Evolutionary conservation across 306 rosid species (phyloP).

Genomic region (Mimosa bimucronata): DNA sequence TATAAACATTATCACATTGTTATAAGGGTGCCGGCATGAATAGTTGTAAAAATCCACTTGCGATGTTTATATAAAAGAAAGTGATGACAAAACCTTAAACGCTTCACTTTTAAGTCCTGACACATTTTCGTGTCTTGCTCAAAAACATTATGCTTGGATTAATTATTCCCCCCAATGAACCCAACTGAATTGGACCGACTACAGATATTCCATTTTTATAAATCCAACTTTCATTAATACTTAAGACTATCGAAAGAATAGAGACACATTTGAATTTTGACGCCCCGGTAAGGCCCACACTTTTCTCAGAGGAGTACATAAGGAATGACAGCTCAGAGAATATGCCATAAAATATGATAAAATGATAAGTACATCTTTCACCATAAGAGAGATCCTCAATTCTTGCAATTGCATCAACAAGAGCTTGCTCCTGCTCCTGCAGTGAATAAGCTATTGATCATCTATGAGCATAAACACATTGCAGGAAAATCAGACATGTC

Average conservation of each 20-base stretch:
- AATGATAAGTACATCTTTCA: conserved; percentile 71
- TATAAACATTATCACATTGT: conserved; percentile 32
- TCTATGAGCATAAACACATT: not conserved
- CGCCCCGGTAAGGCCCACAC: conserved; percentile 1
- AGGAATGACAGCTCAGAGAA: conserved; percentile 20
- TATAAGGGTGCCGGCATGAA: conserved; percentile 6
- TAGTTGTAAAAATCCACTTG: too few relatives aligned
- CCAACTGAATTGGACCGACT: not conserved
- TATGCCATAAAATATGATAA: conserved; percentile 18
- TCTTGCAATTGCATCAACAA: conserved; percentile 82
- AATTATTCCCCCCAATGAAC: not conserved
- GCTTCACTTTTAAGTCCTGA: not conserved
- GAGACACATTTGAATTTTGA: conserved; percentile 6
- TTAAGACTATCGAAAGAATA: not conserved
- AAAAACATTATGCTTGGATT: not conserved
- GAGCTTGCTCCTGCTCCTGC: conserved; percentile 96
- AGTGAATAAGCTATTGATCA: conserved; percentile 30
- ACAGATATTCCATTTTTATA: not conserved
- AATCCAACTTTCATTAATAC: not conserved
- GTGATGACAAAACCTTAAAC: not conserved
- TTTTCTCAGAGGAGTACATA: conserved; percentile 18
- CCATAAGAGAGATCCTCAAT: conserved; percentile 78
- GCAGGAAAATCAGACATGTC: conserved; percentile 15
- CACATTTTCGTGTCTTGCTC: not conserved
- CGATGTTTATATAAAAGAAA: too few relatives aligned